These are phyloP conservation scores for Fusarium sp. DNA, from an alignment of 2,329 filamentous ascomycete species.

Conservation along the genomic window DNA sequence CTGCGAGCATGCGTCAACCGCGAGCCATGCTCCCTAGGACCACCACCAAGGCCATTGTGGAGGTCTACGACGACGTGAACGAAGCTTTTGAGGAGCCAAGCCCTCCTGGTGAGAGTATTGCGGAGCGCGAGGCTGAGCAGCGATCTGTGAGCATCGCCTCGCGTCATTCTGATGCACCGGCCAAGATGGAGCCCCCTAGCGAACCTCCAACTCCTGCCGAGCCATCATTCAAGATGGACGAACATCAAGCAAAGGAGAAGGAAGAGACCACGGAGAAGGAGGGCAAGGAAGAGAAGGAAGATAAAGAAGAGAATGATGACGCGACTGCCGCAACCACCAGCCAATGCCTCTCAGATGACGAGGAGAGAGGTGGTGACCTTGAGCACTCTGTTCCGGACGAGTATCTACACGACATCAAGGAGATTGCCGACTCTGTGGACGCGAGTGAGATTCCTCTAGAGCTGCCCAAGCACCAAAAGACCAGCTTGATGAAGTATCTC, in stretches of 20 bases:
- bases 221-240: slow-evolving; percentile 35
- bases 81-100: slow-evolving; percentile 89
- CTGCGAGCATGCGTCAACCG: slow-evolving; percentile 78
- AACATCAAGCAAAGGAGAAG: slow-evolving; percentile 34
- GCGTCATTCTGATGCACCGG: slow-evolving; percentile 45
- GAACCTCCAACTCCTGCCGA: slow-evolving; percentile 44
- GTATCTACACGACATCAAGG: slow-evolving; percentile 71
- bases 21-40: slow-evolving; percentile 86
- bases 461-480: slow-evolving; percentile 92
- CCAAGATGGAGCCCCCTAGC: slow-evolving; percentile 28
- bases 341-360: slow-evolving; percentile 75
- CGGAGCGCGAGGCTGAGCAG: slow-evolving; percentile 50
- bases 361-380: slow-evolving; percentile 76
- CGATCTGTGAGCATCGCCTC: slow-evolving; percentile 38
- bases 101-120: slow-evolving; percentile 58
- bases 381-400: slow-evolving; percentile 79
- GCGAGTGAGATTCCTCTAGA: slow-evolving; percentile 74
- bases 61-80: slow-evolving; percentile 93
- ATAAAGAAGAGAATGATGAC: slow-evolving; percentile 47
- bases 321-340: slow-evolving; percentile 47
- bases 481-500: slow-evolving; percentile 92
- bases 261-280: slow-evolving; percentile 23
- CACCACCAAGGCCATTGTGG: slow-evolving; percentile 94
- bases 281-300: slow-evolving; percentile 43
- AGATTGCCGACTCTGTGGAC: slow-evolving; percentile 72